Conservation (phyloP, 805 yeast species). For the Cyberlindnera nakhonratchasimensis region DNA sequence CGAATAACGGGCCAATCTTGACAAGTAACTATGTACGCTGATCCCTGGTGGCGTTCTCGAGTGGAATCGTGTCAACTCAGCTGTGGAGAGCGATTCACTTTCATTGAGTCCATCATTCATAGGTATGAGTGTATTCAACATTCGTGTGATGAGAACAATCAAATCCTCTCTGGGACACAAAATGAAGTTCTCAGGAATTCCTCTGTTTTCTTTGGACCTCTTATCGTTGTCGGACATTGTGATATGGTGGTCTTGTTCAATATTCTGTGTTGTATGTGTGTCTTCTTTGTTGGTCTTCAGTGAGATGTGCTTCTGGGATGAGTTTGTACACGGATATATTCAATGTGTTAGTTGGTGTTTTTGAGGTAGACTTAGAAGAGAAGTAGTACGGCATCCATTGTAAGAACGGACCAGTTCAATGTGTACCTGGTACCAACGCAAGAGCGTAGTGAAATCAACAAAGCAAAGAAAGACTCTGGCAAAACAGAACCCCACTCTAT, state of each 20-base stretch:
- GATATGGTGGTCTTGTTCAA: neutral
- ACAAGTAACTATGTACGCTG: conserved; percentile 70
- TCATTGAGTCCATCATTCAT: conserved; percentile 57
- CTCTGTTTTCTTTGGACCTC: neutral
- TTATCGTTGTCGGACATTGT: neutral
- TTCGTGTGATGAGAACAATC: conserved; percentile 68
- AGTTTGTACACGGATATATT: no score
- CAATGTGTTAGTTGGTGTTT: no score
- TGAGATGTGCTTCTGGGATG: no score
- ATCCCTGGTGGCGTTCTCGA: conserved; percentile 90
- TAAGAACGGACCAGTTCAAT: no score
- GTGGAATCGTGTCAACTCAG: conserved; percentile 79
- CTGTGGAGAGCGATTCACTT: conserved; percentile 30
- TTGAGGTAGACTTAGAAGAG: no score
- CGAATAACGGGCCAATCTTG: conserved; percentile 78
- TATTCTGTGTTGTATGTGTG: conserved; percentile 3
- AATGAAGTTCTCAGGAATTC: conserved; percentile 43
- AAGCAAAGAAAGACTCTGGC: no score
- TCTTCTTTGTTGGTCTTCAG: no score
- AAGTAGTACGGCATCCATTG: no score
- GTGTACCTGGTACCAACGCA: no score
- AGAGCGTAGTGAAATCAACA: no score
- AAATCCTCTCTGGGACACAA: conserved; percentile 69
- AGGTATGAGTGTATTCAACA: conserved; percentile 70
- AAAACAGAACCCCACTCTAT: no score